Conservation (phyloP, 495 filamentous ascomycete species). For the Lophiotrema nucula region DNA sequence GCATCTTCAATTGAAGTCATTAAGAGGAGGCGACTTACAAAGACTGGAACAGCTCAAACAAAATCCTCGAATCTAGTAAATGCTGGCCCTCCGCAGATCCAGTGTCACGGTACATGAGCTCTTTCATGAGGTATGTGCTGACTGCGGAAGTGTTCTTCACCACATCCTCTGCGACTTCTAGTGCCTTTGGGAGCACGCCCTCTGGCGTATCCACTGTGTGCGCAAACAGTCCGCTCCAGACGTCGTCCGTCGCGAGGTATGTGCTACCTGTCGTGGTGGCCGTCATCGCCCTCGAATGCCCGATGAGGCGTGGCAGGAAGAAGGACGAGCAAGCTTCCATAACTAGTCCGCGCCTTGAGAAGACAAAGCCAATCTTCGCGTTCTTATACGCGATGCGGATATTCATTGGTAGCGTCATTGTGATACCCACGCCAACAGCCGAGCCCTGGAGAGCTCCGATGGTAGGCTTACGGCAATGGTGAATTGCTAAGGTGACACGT, state of each 20-base stretch:
- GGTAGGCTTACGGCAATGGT: constrained; percentile 61
- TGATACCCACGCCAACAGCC: constrained; percentile 67
- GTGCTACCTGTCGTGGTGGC: constrained; percentile 55
- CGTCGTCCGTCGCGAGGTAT: constrained; percentile 43
- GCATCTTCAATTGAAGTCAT: not conserved
- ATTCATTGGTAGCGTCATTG: constrained; percentile 62
- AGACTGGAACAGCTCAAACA: constrained; percentile 54
- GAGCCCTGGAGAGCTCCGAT: constrained; percentile 65
- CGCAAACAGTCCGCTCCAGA: constrained; percentile 56
- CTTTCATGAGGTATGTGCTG: constrained; percentile 55
- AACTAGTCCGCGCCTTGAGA: constrained; percentile 58
- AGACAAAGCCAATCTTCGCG: constrained; percentile 65
- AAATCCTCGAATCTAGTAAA: constrained; percentile 56
- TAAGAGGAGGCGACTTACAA: constrained; percentile 25
- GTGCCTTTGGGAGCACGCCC: constrained; percentile 54
- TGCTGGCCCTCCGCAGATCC: constrained; percentile 57
- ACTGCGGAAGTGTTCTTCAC: constrained; percentile 57
- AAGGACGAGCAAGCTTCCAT: constrained; percentile 65
- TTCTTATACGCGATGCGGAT: constrained; percentile 56
- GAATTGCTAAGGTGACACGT: constrained; percentile 57
- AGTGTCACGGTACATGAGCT: constrained; percentile 59
- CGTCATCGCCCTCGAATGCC: constrained; percentile 56
- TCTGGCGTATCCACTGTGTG: constrained; percentile 52
- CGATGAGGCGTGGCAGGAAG: constrained; percentile 63
- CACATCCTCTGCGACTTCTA: constrained; percentile 59